phyloP scores from a whole-genome alignment of 495 filamentous ascomycete species.

The Neurospora pannonica region DNA sequence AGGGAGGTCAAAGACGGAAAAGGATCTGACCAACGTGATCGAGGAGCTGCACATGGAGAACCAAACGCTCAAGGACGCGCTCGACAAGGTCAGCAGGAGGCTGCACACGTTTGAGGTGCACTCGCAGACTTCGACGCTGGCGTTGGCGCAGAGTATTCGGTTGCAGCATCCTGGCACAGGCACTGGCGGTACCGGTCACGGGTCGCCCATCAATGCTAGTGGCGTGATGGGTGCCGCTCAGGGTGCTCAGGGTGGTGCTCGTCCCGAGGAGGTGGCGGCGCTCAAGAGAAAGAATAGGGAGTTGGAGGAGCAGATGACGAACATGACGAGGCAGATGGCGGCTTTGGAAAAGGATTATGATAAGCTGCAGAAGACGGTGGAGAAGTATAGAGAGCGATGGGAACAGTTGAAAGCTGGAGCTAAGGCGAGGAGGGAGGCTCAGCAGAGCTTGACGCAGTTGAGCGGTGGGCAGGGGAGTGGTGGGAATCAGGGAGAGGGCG shows the following conservation, averaged over 20 bases:
- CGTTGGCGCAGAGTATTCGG: constrained; percentile 69
- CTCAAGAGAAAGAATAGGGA: constrained; percentile 38
- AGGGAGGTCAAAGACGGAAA: constrained; percentile 22
- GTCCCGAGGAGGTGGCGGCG: constrained; percentile 18
- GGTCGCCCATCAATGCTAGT: constrained; percentile 26
- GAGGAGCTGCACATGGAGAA: constrained; percentile 85
- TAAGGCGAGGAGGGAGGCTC: constrained; percentile 50
- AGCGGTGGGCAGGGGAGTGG: not conserved
- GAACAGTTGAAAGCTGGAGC: constrained; percentile 79
- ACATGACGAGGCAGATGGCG: constrained; percentile 44
- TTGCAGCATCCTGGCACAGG: constrained; percentile 40
- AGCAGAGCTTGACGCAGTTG: constrained; percentile 4
- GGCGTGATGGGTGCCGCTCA: constrained; percentile 21
- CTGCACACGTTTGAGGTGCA: constrained; percentile 80
- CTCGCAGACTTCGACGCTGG: constrained; percentile 70
- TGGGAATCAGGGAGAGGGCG: not conserved
- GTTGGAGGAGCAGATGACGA: constrained; percentile 48
- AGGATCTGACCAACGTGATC: constrained; percentile 44
- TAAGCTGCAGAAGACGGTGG: constrained; percentile 55
- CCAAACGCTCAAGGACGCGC: constrained; percentile 57
- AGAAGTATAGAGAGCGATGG: constrained; percentile 68
- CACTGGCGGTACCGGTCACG: not conserved
- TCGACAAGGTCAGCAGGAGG: constrained; percentile 69
- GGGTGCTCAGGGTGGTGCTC: not conserved
- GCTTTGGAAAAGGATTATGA: constrained; percentile 55